These are phyloP conservation scores for Cylindrotheca fusiformis DNA, from an alignment of 108 stramenopile species.

Conservation along the genomic window DNA sequence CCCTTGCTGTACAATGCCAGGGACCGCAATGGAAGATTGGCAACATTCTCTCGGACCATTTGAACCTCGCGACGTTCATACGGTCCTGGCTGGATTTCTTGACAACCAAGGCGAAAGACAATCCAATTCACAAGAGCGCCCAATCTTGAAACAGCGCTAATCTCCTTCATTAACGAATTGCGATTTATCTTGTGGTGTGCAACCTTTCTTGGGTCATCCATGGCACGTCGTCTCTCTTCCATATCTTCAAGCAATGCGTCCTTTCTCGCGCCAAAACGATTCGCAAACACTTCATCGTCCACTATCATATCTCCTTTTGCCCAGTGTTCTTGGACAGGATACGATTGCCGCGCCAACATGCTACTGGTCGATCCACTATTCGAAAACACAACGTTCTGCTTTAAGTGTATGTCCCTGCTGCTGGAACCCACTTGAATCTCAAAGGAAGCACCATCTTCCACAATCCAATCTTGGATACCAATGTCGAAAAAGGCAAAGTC, in stretches of 20 bases:
- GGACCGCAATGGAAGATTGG: conserved; percentile 39
- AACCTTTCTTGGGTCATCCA: not conserved
- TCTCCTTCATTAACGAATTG: conserved; percentile 36
- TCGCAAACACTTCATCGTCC: conserved; percentile 28
- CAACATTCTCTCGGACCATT: conserved; percentile 33
- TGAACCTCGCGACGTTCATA: conserved; percentile 10
- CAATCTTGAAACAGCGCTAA: conserved; percentile 3
- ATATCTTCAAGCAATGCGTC: not conserved
- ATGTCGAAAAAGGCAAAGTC: conserved; percentile 49
- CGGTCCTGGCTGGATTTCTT: conserved; percentile 22
- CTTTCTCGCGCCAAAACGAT: conserved; percentile 23
- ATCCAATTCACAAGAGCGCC: conserved; percentile 10
- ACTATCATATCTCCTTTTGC: conserved; percentile 1
- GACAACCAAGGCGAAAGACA: conserved; percentile 4
- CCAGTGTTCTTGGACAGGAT: no score
- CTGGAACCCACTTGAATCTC: conserved; percentile 41
- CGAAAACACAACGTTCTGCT: conserved; percentile 16
- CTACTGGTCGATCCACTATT: conserved; percentile 17
- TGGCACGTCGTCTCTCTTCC: not conserved
- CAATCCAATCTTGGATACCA: conserved; percentile 35
- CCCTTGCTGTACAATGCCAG: conserved; percentile 44
- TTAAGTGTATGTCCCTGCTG: conserved; percentile 47
- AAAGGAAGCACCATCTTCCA: conserved; percentile 34
- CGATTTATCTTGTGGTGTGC: conserved; percentile 8
- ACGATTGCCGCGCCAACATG: conserved; percentile 18